Evolutionary conservation across 371 early-diverging fungal genomes (phyloP), one percentile per base, ranked within the genome.

Genomic region (Syncephalastrum monosporum): DNA sequence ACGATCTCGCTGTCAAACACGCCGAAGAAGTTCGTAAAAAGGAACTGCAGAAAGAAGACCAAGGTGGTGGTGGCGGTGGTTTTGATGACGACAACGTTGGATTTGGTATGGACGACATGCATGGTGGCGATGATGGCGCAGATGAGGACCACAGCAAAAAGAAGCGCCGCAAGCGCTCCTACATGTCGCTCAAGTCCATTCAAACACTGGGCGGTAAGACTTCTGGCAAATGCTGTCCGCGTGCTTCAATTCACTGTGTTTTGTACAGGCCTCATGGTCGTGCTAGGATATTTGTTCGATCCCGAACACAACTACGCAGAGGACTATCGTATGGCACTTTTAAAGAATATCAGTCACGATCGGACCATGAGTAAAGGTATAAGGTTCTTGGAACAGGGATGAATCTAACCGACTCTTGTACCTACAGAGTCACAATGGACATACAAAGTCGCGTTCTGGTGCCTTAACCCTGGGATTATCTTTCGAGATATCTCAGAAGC

Each of bases 391-490:
- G 6, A 10, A 33, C 29, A 7, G 3, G 29, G 29, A 29, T 29
- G 29, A 3, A 7, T 7, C 0, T 6, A 29, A 29, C 29, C 3
- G 7, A 29, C 29, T 29, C 4, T 29, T 29, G 7, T 4, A 4
- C 6, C 38, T 33, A 33, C 38, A 33, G 42, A 43, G 8, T 17
- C 29, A 6, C 12, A 42, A 23, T 57, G 72, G 69, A 48, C 47
- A 42, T 33, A 55, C 44, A 60, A 63, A 41, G 46, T 80, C 49
- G 68, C 61, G 23, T 80, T 77, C 47, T 80, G 72, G 65, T 84
- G 87, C 50, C 60, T 87, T 17, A 87, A 85, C 53, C 85, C 91
- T 1, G 87, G 82, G 6, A 64, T 88, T 12, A 69, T 83, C 8
- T 88, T 90, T 60, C 63, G 59, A 5, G 71, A 81, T n/a, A 65